Evolutionary conservation across 106 monocot genomes (phyloP).

Genomic region (Cymbidium sinense): DNA sequence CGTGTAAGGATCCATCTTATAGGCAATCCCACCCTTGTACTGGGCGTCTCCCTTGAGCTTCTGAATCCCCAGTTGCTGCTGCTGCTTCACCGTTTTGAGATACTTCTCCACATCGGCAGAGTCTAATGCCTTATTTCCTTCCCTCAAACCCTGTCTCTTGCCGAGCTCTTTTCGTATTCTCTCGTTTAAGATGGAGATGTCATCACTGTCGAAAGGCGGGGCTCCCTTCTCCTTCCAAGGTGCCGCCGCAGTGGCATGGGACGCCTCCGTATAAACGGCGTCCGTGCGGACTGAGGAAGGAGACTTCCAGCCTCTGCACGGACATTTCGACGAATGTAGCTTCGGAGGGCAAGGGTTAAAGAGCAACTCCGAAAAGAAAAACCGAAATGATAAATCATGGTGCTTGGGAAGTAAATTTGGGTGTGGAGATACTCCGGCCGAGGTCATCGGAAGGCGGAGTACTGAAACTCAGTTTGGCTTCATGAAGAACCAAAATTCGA

Average conservation of each 20-base stretch:
- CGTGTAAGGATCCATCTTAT: slow-evolving; percentile 70
- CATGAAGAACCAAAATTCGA: neutral
- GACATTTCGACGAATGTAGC: neutral
- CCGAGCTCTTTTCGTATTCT: slow-evolving; percentile 51
- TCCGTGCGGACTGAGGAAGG: neutral
- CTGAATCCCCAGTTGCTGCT: slow-evolving; percentile 79
- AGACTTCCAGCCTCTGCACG: neutral
- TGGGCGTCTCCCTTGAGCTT: slow-evolving; percentile 47
- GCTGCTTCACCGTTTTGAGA: slow-evolving; percentile 58
- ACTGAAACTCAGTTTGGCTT: neutral
- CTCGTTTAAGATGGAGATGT: slow-evolving; percentile 56
- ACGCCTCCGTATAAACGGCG: slow-evolving; percentile 27
- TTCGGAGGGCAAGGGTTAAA: neutral
- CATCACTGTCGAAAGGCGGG: slow-evolving; percentile 35
- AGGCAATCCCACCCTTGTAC: slow-evolving; percentile 49
- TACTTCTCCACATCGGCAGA: slow-evolving; percentile 72
- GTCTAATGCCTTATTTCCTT: slow-evolving; percentile 17
- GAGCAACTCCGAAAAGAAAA: slow-evolving; percentile 2
- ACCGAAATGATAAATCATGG: neutral
- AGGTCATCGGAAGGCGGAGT: slow-evolving; percentile 12
- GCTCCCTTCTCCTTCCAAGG: slow-evolving; percentile 10
- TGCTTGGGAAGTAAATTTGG: slow-evolving; percentile 8
- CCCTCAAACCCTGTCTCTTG: slow-evolving; percentile 12
- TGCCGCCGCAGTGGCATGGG: neutral
- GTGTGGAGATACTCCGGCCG: slow-evolving; percentile 2